phyloP scores from a whole-genome alignment of 352 stramenopile genomes.

The Phytophthora fragariae region DNA sequence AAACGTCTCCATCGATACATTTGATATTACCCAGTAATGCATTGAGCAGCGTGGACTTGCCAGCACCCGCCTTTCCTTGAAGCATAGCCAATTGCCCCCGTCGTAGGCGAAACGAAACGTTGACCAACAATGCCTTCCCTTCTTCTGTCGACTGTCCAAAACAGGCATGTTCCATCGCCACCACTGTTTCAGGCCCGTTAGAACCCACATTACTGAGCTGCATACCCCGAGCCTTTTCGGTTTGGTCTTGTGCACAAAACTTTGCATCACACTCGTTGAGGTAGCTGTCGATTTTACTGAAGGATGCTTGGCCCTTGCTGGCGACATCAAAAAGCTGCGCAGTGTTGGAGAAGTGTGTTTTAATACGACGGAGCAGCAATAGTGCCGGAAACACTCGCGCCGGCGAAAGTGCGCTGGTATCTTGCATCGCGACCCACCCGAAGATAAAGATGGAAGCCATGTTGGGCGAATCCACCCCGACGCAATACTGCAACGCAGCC shows the following conservation, averaged over 20 bases:
- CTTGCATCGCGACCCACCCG: slow-evolving; percentile 44
- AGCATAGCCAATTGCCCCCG: slow-evolving; percentile 65
- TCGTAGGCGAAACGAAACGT: slow-evolving; percentile 55
- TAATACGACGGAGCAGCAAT: slow-evolving; percentile 45
- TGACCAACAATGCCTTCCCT: slow-evolving; percentile 56
- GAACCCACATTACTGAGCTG: slow-evolving; percentile 7
- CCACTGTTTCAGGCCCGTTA: slow-evolving; percentile 36
- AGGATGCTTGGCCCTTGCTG: slow-evolving; percentile 30
- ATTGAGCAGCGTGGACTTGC: slow-evolving; percentile 69
- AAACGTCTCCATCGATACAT: slow-evolving; percentile 46
- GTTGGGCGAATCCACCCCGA: slow-evolving; percentile 42
- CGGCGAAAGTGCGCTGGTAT: slow-evolving; percentile 38
- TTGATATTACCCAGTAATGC: slow-evolving; percentile 61
- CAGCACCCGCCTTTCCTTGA: slow-evolving; percentile 64
- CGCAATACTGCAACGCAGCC: slow-evolving; percentile 40
- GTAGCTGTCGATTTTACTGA: slow-evolving; percentile 37
- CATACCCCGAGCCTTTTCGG: neutral
- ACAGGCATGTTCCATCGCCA: slow-evolving; percentile 51
- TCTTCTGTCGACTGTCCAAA: slow-evolving; percentile 44
- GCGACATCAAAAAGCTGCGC: slow-evolving; percentile 36
- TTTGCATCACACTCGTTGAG: slow-evolving; percentile 21
- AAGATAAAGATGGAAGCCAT: slow-evolving; percentile 51
- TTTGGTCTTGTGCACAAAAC: slow-evolving; percentile 15
- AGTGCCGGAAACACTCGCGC: slow-evolving; percentile 46
- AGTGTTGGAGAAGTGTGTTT: slow-evolving; percentile 40